Conservation (phyloP, 192 early-diverging fungal species). For the Powellomyces hirtus region DNA sequence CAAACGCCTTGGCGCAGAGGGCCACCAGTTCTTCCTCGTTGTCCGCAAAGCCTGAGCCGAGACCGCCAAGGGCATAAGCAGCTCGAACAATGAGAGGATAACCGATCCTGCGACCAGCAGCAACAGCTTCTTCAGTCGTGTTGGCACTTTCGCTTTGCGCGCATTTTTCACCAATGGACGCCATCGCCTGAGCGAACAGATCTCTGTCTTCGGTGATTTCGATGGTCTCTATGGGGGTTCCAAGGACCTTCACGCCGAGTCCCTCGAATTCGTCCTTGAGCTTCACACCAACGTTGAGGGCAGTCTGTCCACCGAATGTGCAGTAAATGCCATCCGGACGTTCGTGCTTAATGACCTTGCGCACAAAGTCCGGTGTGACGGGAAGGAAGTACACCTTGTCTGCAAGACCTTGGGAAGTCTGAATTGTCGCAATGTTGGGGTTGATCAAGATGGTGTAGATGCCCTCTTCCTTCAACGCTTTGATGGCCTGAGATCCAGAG, state of each 20-base stretch:
- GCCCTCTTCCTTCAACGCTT: constrained; percentile 88
- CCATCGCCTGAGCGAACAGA: constrained; percentile 82
- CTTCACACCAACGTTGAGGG: constrained; percentile 94
- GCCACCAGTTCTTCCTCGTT: constrained; percentile 79
- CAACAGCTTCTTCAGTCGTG: constrained; percentile 81
- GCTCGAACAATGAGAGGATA: constrained; percentile 97
- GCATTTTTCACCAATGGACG: constrained; percentile 87
- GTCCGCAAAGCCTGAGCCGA: constrained; percentile 95
- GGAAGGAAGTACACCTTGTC: constrained; percentile 96
- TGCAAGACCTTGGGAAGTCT: constrained; percentile 91
- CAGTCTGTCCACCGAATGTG: constrained; percentile 99
- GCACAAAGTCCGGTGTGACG: constrained; percentile 87
- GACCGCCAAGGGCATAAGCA: constrained; percentile 93
- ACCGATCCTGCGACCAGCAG: constrained; percentile 82
- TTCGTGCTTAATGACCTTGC: constrained; percentile 90
- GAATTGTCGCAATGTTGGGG: constrained; percentile 99
- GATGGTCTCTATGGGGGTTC: constrained; percentile 92
- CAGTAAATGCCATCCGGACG: constrained; percentile 97
- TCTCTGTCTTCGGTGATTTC: constrained; percentile 98
- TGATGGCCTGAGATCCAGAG: constrained; percentile 97
- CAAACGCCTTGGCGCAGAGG: constrained; percentile 85
- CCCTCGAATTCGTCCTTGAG: constrained; percentile 88
- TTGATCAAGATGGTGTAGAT: constrained; percentile 96
- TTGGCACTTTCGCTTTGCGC: constrained; percentile 82
- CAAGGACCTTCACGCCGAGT: constrained; percentile 87